phyloP scores from a whole-genome alignment of 805 yeast genomes.

The Kazachstania psychrophila region DNA sequence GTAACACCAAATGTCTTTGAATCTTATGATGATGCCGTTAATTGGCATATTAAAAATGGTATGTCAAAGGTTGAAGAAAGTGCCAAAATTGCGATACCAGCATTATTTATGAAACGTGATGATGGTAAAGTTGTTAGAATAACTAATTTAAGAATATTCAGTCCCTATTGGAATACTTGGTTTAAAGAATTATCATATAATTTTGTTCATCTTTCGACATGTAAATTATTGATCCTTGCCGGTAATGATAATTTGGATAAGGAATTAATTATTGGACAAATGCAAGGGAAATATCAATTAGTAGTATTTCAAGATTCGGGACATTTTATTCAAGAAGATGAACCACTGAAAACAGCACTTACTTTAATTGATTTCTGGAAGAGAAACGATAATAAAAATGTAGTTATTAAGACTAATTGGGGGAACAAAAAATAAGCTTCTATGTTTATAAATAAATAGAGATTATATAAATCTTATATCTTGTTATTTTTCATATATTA shows the following conservation, averaged over 20 bases:
- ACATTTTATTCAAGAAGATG: conserved; percentile 93
- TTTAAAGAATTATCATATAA: conserved; percentile 54
- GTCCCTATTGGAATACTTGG: conserved; percentile 76
- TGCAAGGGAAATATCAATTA: conserved; percentile 94
- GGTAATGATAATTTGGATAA: conserved; percentile 87
- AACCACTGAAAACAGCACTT: conserved; percentile 56
- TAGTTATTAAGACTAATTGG: conserved; percentile 35
- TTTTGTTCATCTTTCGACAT: conserved; percentile 42
- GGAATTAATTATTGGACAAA: conserved; percentile 83
- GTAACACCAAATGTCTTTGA: conserved; percentile 56
- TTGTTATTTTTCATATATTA: not conserved
- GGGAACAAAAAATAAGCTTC: conserved; percentile 12
- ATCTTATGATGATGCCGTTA: conserved; percentile 50
- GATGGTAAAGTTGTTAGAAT: conserved; percentile 43
- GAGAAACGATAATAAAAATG: conserved; percentile 32
- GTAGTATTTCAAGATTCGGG: conserved; percentile 76
- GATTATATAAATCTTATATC: not conserved
- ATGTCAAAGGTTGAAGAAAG: conserved; percentile 48
- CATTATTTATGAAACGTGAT: conserved; percentile 34
- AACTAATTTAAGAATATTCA: conserved; percentile 52
- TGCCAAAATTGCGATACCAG: conserved; percentile 74
- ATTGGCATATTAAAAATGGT: conserved; percentile 65
- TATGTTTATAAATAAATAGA: not conserved
- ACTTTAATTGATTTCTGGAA: conserved; percentile 40
- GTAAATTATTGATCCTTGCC: conserved; percentile 71